phyloP scores from a whole-genome alignment of 1,139 yeast species.

The Yamadazyma songkhlaensis region DNA sequence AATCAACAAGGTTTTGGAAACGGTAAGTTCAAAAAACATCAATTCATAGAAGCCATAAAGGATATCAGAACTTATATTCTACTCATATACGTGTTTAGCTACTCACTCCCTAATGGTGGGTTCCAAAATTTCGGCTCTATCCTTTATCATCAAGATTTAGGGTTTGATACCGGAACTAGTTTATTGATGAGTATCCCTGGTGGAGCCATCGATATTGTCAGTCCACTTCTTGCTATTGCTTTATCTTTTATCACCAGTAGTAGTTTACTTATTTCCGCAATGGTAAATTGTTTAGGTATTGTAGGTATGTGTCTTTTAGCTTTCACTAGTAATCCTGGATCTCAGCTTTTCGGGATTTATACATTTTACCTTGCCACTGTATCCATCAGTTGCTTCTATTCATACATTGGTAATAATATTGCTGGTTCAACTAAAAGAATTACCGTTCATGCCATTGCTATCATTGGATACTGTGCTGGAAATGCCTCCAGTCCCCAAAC shows the following conservation, averaged over 20 bases:
- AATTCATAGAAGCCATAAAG: slow-evolving; percentile 49
- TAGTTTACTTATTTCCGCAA: slow-evolving; percentile 28
- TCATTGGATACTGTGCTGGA: slow-evolving; percentile 64
- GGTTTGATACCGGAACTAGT: slow-evolving; percentile 26
- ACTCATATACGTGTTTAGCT: slow-evolving; percentile 20
- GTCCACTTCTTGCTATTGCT: slow-evolving; percentile 28
- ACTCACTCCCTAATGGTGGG: slow-evolving; percentile 32
- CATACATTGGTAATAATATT: slow-evolving; percentile 14
- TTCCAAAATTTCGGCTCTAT: slow-evolving; percentile 33
- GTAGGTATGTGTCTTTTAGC: slow-evolving; percentile 47
- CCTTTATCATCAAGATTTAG: slow-evolving; percentile 36
- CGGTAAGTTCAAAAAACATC: slow-evolving; percentile 49
- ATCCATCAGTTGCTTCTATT: slow-evolving; percentile 7
- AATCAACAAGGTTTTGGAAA: slow-evolving; percentile 54
- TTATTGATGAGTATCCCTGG: slow-evolving; percentile 33
- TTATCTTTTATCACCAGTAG: slow-evolving; percentile 38
- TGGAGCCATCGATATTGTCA: slow-evolving; percentile 37
- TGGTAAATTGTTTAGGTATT: slow-evolving; percentile 15
- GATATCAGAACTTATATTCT: slow-evolving; percentile 42
- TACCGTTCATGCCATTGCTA: slow-evolving; percentile 19
- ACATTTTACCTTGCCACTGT: slow-evolving; percentile 9
- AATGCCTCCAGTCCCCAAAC: slow-evolving; percentile 72
- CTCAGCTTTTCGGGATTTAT: slow-evolving; percentile 7
- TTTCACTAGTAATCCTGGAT: slow-evolving; percentile 28
- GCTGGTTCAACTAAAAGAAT: slow-evolving; percentile 21